Evolutionary conservation across 2,329 filamentous ascomycete genomes (phyloP).

Genomic region (Diaporthe longicolla): DNA sequence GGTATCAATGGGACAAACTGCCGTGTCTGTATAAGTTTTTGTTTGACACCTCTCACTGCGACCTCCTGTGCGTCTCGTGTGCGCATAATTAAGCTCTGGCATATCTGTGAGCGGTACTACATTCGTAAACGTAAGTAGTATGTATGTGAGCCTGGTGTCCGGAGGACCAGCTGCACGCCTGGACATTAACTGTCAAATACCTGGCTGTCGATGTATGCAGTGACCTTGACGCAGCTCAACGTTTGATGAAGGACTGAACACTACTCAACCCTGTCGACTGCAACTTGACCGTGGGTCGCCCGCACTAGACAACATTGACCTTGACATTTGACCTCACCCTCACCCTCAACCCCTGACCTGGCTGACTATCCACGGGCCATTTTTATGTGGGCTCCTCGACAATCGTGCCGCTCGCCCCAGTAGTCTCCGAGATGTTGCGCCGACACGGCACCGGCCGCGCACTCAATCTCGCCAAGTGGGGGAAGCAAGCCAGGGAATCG

Average conservation of each 20-base stretch:
- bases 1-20: constrained; percentile 7
- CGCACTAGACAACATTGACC: not conserved
- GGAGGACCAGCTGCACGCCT: too few species aligned
- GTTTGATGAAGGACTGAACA: constrained; percentile 20
- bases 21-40: constrained; percentile 8
- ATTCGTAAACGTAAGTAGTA: too few species aligned
- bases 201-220: not conserved
- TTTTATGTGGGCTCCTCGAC: constrained; percentile 20
- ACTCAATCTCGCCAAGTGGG: constrained; percentile 29
- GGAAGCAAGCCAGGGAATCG: not conserved
- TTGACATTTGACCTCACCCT: not conserved
- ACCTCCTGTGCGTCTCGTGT: not conserved
- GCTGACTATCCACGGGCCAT: constrained; percentile 25
- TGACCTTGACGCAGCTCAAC: not conserved
- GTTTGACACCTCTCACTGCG: not conserved
- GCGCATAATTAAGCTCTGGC: not conserved
- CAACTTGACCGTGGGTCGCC: constrained; percentile 1
- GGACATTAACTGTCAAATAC: not conserved
- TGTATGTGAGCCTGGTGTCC: too few species aligned
- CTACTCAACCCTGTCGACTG: constrained; percentile 14
- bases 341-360: not conserved
- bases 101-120: not conserved
- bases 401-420: constrained; percentile 26
- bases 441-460: constrained; percentile 33
- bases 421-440: constrained; percentile 22